Conservation (phyloP, 108 stramenopile species). For the Poteriospumella lacustris region DNA sequence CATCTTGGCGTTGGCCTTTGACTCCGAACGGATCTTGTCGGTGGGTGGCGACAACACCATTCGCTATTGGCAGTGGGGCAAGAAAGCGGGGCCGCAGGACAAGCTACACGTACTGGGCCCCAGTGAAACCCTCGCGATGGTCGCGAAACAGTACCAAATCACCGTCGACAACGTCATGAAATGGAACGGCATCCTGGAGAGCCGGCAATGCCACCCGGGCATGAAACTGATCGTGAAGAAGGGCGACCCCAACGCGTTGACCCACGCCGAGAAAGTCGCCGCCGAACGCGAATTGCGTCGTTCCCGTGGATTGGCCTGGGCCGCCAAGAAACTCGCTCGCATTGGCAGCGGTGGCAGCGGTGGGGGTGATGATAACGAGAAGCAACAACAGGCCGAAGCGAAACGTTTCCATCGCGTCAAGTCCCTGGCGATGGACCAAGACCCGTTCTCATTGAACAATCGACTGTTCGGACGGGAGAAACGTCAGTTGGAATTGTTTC, state of each 20-base stretch:
- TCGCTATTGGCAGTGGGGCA: conserved; percentile 47
- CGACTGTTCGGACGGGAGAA: conserved; percentile 15
- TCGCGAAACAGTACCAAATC: conserved; percentile 1
- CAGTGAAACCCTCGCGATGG: not conserved
- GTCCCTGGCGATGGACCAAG: not conserved
- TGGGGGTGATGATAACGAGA: not conserved
- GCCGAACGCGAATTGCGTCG: not conserved
- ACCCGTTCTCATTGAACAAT: not conserved
- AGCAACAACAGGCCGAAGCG: not conserved
- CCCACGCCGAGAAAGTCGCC: not conserved
- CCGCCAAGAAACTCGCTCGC: not conserved
- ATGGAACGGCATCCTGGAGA: conserved; percentile 24
- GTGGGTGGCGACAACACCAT: conserved; percentile 46
- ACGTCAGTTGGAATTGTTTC: conserved; percentile 20
- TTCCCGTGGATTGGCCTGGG: not conserved
- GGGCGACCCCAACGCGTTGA: conserved; percentile 9
- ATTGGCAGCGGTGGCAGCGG: not conserved
- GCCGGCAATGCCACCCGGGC: not conserved
- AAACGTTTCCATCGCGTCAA: conserved; percentile 1
- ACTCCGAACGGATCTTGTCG: conserved; percentile 52
- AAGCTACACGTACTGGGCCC: not conserved
- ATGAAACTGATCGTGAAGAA: conserved; percentile 26
- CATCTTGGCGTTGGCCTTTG: conserved; percentile 56
- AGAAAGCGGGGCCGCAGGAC: not conserved
- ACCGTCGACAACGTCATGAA: conserved; percentile 22